Evolutionary conservation across 495 filamentous ascomycete genomes (phyloP), one percentile per base, ranked within the genome.

Genomic region (Trichocladium uniseriatum): DNA sequence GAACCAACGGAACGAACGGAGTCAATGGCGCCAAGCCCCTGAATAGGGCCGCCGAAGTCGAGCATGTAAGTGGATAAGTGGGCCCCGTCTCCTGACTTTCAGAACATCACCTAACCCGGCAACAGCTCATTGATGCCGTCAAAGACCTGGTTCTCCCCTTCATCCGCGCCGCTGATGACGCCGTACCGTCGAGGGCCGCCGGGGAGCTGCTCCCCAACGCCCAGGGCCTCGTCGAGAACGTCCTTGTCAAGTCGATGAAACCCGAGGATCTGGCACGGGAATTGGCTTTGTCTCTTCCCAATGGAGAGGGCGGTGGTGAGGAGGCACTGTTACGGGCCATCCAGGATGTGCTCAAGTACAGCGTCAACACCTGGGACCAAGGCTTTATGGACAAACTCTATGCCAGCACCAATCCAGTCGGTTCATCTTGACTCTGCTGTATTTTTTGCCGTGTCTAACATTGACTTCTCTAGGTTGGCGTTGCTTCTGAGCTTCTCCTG

Each of bases 331-430:
- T 91, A 18, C 62, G 77, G 19, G 67, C 78, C 3, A 72, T 91
- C 22, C 67, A 79, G 51, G 75, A 80, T 55, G 71, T 94, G 28
- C 72, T 95, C 44, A 72, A 77, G 44, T 87, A 92, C 69, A 85
- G 80, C 41, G 91, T 95, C 57, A 97, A 97, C 66, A 96, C 91
- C 28, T 97, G 91, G 90, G 84, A 91, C 64, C 87, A 90, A 60
- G 92, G 90, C 7, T 95, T 98, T 68, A 66, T 96, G 62, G 87
- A 95, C 66, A 94, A 95, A 70, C 71, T 95, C 28, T 96, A 95
- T 65, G 82, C 83, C 18, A 82, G 79, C 43, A 92, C 86, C 21
- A 89, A 92, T 66, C 81, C 89, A 14, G 86, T 83, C 55, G 32
- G 76, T 57, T 29, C 27, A 15, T 21, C n/a, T 5, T 19, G 21